phyloP scores from a whole-genome alignment of 306 rosid species.

The Dryas drummondii region DNA sequence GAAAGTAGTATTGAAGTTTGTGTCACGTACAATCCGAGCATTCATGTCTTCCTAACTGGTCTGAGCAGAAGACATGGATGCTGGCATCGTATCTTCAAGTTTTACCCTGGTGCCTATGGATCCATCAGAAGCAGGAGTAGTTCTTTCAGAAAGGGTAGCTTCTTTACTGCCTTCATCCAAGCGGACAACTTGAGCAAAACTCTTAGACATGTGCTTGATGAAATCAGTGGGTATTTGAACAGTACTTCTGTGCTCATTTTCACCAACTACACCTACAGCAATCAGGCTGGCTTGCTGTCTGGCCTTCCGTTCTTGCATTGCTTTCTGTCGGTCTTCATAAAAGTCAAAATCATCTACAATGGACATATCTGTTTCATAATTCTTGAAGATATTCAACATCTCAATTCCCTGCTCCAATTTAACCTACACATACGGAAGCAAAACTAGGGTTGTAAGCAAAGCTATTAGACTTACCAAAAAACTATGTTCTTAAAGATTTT shows the following conservation, averaged over 20 bases:
- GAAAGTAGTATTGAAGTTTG: slow-evolving; percentile 30
- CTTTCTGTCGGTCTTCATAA: slow-evolving; percentile 83
- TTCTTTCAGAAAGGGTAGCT: slow-evolving; percentile 39
- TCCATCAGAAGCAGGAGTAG: slow-evolving; percentile 41
- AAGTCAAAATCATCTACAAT: slow-evolving; percentile 81
- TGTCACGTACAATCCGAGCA: slow-evolving; percentile 27
- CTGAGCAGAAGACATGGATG: slow-evolving; percentile 53
- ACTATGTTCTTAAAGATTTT: background rate
- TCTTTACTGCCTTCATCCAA: slow-evolving; percentile 63
- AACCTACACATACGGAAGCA: slow-evolving; percentile 46
- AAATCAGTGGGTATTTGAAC: slow-evolving; percentile 47
- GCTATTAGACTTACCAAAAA: background rate
- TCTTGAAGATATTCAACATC: slow-evolving; percentile 73
- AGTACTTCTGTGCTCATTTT: slow-evolving; percentile 53
- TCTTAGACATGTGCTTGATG: slow-evolving; percentile 79
- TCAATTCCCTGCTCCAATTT: slow-evolving; percentile 73
- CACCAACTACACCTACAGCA: slow-evolving; percentile 53
- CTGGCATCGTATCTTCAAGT: slow-evolving; percentile 53
- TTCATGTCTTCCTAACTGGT: slow-evolving; percentile 40
- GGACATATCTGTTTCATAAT: slow-evolving; percentile 64
- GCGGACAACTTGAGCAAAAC: slow-evolving; percentile 74
- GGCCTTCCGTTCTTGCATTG: slow-evolving; percentile 78
- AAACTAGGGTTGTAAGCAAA: background rate
- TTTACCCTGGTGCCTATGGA: slow-evolving; percentile 39
- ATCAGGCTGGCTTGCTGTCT: slow-evolving; percentile 59